Evolutionary conservation across 1,139 yeast species (phyloP).

Genomic region (Yamadazyma songkhlaensis): DNA sequence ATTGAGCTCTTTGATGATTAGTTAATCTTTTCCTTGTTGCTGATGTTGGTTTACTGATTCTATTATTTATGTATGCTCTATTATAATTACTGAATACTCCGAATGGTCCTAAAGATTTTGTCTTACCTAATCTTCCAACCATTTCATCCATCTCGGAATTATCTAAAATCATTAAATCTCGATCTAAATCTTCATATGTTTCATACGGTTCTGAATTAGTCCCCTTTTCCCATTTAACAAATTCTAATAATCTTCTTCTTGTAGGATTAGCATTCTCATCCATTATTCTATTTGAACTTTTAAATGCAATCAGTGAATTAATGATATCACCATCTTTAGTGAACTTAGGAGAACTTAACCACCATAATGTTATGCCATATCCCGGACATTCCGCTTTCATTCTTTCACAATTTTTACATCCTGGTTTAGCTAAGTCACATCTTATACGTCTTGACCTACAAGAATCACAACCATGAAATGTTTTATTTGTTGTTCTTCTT

Average conservation of each 20-base stretch:
- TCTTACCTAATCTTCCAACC: constrained; percentile 36
- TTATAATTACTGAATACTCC: constrained; percentile 55
- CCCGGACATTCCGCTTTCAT: constrained; percentile 71
- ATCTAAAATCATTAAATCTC: constrained; percentile 62
- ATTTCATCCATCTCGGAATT: constrained; percentile 43
- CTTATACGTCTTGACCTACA: constrained; percentile 49
- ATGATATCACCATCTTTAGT: constrained; percentile 18
- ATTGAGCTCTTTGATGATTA: not conserved
- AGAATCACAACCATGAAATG: constrained; percentile 52
- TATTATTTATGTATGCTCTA: not conserved
- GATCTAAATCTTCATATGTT: constrained; percentile 80
- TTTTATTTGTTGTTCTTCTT: constrained; percentile 27
- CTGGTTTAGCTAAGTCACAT: constrained; percentile 46
- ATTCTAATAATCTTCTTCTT: constrained; percentile 73
- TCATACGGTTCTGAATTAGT: constrained; percentile 46
- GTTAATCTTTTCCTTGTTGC: not conserved
- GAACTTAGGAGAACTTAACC: constrained; percentile 62
- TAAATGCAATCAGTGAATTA: constrained; percentile 14
- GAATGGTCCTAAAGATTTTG: constrained; percentile 73
- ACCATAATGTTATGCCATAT: constrained; percentile 73
- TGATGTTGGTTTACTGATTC: not conserved
- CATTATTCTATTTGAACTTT: constrained; percentile 12
- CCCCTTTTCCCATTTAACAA: constrained; percentile 59
- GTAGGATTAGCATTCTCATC: constrained; percentile 19
- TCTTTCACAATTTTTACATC: constrained; percentile 40